Percentiles rank a stretch among this genome's conserved stretches.
phyloP scores from a whole-genome alignment of 495 filamentous ascomycete species.

The Podospora pseudoanserina region DNA sequence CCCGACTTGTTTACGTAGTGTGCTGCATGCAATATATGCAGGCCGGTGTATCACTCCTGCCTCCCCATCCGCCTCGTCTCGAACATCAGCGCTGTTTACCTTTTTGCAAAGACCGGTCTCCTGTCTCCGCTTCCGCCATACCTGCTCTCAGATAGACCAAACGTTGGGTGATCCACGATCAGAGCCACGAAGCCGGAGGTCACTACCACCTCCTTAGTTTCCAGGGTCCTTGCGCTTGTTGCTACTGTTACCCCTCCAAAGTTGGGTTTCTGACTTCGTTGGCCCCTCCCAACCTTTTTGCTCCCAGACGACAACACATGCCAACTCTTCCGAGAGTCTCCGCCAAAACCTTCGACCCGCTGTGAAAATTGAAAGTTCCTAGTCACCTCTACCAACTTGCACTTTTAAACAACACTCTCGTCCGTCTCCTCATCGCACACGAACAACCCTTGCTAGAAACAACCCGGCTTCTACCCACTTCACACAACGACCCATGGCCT shows the following conservation, averaged over 20 bases:
- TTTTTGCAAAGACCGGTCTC: background rate
- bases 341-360: conserved; percentile 1
- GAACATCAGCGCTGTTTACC: background rate
- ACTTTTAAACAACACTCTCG: background rate
- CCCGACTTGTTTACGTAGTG: background rate
- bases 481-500: conserved; percentile 54
- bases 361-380: background rate
- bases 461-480: background rate
- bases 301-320: background rate
- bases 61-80: background rate
- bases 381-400: background rate
- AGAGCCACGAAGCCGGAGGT: background rate
- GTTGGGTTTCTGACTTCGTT: background rate
- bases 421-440: background rate
- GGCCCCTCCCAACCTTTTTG: background rate
- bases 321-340: background rate
- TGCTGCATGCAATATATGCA: conserved; percentile 2
- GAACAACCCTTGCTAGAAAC: background rate
- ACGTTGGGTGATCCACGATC: background rate
- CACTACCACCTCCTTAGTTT: background rate
- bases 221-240: background rate
- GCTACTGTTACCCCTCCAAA: conserved; percentile 6
- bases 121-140: background rate
- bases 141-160: background rate
- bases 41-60: background rate